Conservation (phyloP, 257 asterid genomes). For the Rehmannia glutinosa region DNA sequence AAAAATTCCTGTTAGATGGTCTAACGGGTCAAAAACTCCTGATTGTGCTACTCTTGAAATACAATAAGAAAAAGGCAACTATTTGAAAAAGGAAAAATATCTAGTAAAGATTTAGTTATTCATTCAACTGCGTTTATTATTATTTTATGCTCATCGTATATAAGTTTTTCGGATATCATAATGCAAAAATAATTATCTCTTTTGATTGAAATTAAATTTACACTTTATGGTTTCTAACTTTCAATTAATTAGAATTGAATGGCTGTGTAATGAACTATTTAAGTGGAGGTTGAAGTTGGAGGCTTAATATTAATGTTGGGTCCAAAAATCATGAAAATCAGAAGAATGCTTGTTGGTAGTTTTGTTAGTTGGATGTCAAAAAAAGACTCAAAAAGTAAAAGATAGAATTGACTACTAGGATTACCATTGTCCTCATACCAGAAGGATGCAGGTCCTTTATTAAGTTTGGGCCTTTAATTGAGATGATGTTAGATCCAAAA, state of each 20-base stretch:
- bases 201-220: too few relatives aligned
- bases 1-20: too few relatives aligned
- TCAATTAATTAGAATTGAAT: not conserved
- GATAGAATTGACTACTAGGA: slow-evolving; percentile 5
- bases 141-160: not conserved
- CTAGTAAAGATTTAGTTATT: not conserved
- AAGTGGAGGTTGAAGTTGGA: slow-evolving; percentile 4
- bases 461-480: not conserved
- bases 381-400: not conserved
- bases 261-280: not conserved
- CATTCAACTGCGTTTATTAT: not conserved
- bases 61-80: too few relatives aligned
- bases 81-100: too few relatives aligned
- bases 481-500: not conserved
- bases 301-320: not conserved
- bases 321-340: not conserved
- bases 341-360: slow-evolving; percentile 20
- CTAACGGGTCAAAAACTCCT: too few relatives aligned
- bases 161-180: not conserved
- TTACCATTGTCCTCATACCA: not conserved
- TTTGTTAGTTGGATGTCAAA: slow-evolving; percentile 25
- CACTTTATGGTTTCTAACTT: too few relatives aligned
- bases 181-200: not conserved
- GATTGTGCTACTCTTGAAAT: too few relatives aligned
- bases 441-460: not conserved